Conservation (phyloP, 2,329 filamentous ascomycete genomes). For the Pseudodiploospora longispora region DNA sequence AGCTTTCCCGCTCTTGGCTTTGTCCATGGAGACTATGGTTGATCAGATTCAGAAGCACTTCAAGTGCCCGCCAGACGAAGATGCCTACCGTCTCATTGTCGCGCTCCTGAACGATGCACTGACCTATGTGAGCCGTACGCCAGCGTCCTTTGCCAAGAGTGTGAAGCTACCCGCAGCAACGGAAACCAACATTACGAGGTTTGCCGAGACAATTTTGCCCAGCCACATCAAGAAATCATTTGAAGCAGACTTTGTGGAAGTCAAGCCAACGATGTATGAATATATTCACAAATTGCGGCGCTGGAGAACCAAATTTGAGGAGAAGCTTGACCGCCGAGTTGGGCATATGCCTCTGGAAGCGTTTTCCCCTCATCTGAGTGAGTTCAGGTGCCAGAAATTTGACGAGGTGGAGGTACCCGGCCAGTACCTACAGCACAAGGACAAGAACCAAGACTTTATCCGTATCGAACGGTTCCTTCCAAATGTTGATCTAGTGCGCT, state of each 20-base stretch:
- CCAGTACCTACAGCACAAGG: constrained; percentile 93
- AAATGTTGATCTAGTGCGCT: constrained; percentile 85
- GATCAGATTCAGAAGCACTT: constrained; percentile 99
- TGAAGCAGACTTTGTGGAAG: constrained; percentile 90
- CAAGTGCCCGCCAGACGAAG: constrained; percentile 96
- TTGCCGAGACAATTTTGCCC: constrained; percentile 92
- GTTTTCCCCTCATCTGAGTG: constrained; percentile 85
- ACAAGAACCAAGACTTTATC: constrained; percentile 98
- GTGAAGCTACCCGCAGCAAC: constrained; percentile 85
- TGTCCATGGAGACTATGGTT: constrained; percentile 99
- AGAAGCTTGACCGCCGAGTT: constrained; percentile 83
- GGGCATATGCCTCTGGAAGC: constrained; percentile 68
- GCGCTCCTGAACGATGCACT: constrained; percentile 92
- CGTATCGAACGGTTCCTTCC: constrained; percentile 95
- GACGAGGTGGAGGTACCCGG: constrained; percentile 97
- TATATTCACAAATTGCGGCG: constrained; percentile 95
- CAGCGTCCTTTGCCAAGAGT: constrained; percentile 77
- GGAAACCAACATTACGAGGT: constrained; percentile 92
- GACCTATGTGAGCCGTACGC: constrained; percentile 83
- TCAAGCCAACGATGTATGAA: constrained; percentile 95
- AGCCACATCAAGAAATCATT: constrained; percentile 93
- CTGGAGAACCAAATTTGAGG: constrained; percentile 97
- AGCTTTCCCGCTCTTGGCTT: constrained; percentile 85
- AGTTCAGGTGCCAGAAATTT: constrained; percentile 96
- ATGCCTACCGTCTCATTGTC: constrained; percentile 96